Evolutionary conservation across 768 basidiomycete genomes (phyloP).

Genomic region (Russula vinacea): DNA sequence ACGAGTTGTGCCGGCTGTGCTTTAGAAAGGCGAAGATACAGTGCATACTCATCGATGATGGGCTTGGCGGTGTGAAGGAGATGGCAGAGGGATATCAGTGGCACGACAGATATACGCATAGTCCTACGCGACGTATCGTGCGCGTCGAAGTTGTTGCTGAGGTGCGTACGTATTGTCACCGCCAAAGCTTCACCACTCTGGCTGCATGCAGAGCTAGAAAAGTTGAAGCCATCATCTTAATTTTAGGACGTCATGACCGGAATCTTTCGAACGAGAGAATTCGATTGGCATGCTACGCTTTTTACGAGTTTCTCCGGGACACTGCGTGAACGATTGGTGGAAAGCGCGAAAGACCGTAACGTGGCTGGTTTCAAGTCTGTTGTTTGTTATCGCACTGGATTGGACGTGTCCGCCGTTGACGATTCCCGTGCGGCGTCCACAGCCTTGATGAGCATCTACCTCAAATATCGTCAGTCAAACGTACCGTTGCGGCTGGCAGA

Average conservation of each 20-base stretch:
- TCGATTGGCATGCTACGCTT: not conserved
- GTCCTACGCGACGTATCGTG: constrained; percentile 57
- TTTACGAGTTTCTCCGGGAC: constrained; percentile 35
- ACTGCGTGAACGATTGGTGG: constrained; percentile 41
- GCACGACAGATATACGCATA: constrained; percentile 60
- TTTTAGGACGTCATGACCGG: constrained; percentile 34
- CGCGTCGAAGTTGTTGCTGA: constrained; percentile 68
- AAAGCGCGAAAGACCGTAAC: constrained; percentile 42
- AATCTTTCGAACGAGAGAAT: constrained; percentile 26
- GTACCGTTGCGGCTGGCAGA: constrained; percentile 41
- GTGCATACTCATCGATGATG: constrained; percentile 71
- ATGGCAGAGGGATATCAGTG: constrained; percentile 52
- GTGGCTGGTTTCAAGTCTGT: constrained; percentile 76
- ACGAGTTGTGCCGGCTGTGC: constrained; percentile 53
- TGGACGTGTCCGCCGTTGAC: constrained; percentile 45
- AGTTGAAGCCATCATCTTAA: not conserved
- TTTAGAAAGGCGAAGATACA: constrained; percentile 58
- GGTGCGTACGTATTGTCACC: constrained; percentile 40
- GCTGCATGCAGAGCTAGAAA: not conserved
- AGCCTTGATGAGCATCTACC: not conserved
- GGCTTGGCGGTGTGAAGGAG: constrained; percentile 49
- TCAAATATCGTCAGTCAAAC: constrained; percentile 34
- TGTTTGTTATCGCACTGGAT: constrained; percentile 72
- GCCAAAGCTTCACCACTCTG: not conserved
- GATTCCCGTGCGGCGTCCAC: constrained; percentile 30